Evolutionary conservation across 2,329 filamentous ascomycete species (phyloP).

Genomic region (Dryadomyces quercivorus): DNA sequence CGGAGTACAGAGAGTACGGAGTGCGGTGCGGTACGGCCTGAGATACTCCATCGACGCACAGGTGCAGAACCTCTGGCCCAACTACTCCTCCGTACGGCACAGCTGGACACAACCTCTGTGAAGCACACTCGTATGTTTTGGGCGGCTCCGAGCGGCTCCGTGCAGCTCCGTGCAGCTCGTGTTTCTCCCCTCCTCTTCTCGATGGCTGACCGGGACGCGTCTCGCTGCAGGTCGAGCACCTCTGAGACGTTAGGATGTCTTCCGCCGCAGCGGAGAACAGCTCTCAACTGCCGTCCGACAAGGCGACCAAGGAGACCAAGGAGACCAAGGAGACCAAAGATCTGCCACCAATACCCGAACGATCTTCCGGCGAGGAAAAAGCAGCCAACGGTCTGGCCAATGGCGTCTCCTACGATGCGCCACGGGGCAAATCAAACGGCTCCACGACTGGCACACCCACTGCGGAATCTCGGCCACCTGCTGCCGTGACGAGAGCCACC

Average conservation of each 20-base stretch:
- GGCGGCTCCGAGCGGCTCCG: no score
- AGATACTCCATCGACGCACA: no score
- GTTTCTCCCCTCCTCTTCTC: no score
- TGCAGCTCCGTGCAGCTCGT: no score
- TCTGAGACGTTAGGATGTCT: neutral
- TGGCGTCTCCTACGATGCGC: neutral
- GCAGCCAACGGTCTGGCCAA: neutral
- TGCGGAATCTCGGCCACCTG: neutral
- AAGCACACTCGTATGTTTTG: no score
- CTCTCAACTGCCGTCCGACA: slow-evolving; percentile 1
- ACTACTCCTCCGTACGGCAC: no score
- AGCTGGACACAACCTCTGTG: no score
- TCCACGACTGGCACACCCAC: neutral
- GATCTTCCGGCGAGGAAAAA: neutral
- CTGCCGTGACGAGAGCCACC: neutral
- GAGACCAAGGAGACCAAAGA: slow-evolving; percentile 10
- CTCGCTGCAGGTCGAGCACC: neutral
- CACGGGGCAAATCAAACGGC: neutral
- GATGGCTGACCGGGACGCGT: no score
- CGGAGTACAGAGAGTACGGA: no score
- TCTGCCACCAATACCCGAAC: slow-evolving; percentile 11
- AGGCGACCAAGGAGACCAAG: slow-evolving; percentile 3
- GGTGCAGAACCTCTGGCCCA: no score
- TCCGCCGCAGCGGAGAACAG: neutral
- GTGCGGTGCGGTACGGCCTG: no score